A percentile compares a stretch with the other conserved stretches of the same genome.
Conservation (phyloP, 2,329 filamentous ascomycete species). For the Tolypocladium cylindrosporum region DNA sequence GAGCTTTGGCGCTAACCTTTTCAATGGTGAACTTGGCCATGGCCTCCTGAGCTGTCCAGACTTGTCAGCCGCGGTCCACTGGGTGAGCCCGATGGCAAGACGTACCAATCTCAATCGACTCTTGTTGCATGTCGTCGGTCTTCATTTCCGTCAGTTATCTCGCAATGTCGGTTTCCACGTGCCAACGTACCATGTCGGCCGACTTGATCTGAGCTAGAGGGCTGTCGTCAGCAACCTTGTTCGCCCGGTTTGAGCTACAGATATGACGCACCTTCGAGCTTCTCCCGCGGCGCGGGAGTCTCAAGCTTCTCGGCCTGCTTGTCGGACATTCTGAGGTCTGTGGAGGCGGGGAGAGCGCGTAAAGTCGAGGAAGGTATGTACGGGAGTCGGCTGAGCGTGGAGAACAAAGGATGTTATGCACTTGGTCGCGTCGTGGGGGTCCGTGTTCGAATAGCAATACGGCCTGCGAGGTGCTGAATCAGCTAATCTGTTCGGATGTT, state of each 20-base stretch:
- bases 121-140: slow-evolving; percentile 96
- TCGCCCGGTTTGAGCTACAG: background rate
- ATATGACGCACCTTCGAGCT: slow-evolving; percentile 57
- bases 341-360: background rate
- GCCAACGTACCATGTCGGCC: slow-evolving; percentile 78
- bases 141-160: slow-evolving; percentile 31
- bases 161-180: background rate
- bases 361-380: background rate
- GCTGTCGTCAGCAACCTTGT: slow-evolving; percentile 4
- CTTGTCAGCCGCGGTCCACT: slow-evolving; percentile 13
- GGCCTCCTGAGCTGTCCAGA: slow-evolving; percentile 44
- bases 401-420: background rate
- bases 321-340: slow-evolving; percentile 24
- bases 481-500: background rate
- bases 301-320: slow-evolving; percentile 26
- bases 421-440: background rate
- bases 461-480: background rate
- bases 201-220: slow-evolving; percentile 86
- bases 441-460: too few relatives aligned
- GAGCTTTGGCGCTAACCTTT: slow-evolving; percentile 30
- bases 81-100: slow-evolving; percentile 10
- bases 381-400: background rate
- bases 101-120: slow-evolving; percentile 92
- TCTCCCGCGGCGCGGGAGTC: slow-evolving; percentile 51
- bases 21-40: slow-evolving; percentile 55